Percentiles rank a stretch among this genome's conserved stretches.
Evolutionary conservation across 2,329 filamentous ascomycete genomes (phyloP).

Genomic region (Monosporascus sp.): DNA sequence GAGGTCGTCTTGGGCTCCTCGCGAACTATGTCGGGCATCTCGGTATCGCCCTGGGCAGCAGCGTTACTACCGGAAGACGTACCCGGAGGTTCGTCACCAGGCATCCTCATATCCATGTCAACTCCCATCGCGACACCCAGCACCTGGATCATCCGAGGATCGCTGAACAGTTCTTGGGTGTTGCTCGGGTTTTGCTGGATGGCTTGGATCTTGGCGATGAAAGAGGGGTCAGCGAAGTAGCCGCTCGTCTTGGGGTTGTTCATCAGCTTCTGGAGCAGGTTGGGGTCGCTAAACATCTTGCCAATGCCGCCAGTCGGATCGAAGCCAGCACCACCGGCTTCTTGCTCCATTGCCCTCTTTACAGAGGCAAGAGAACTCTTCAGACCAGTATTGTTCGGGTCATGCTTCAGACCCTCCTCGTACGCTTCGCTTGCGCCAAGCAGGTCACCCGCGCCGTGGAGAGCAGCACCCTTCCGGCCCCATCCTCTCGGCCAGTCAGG

Average conservation of each 20-base stretch:
- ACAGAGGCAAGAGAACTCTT: conserved; percentile 84
- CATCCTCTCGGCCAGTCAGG: conserved; percentile 98
- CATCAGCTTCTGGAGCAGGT: conserved; percentile 84
- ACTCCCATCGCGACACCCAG: conserved; percentile 91
- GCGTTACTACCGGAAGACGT: conserved; percentile 33
- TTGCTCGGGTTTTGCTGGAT: conserved; percentile 76
- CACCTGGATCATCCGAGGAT: conserved; percentile 89
- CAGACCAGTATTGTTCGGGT: conserved; percentile 85
- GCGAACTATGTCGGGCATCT: conserved; percentile 64
- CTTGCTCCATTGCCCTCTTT: conserved; percentile 78
- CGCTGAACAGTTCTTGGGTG: conserved; percentile 74
- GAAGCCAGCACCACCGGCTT: conserved; percentile 47
- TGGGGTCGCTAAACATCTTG: conserved; percentile 90
- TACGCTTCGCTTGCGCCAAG: conserved; percentile 84
- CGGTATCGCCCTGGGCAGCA: conserved; percentile 60
- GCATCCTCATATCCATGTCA: conserved; percentile 67
- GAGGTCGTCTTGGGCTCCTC: conserved; percentile 39
- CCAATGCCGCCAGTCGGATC: conserved; percentile 75
- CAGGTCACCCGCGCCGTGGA: conserved; percentile 83
- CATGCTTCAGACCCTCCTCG: conserved; percentile 88
- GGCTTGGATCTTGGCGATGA: conserved; percentile 84
- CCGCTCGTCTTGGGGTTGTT: conserved; percentile 87
- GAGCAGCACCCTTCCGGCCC: conserved; percentile 85
- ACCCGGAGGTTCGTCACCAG: conserved; percentile 27
- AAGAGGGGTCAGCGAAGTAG: conserved; percentile 73